These are phyloP conservation scores for Tolypocladium amazonense DNA, from an alignment of 2,329 filamentous ascomycete genomes.

Conservation along the genomic window DNA sequence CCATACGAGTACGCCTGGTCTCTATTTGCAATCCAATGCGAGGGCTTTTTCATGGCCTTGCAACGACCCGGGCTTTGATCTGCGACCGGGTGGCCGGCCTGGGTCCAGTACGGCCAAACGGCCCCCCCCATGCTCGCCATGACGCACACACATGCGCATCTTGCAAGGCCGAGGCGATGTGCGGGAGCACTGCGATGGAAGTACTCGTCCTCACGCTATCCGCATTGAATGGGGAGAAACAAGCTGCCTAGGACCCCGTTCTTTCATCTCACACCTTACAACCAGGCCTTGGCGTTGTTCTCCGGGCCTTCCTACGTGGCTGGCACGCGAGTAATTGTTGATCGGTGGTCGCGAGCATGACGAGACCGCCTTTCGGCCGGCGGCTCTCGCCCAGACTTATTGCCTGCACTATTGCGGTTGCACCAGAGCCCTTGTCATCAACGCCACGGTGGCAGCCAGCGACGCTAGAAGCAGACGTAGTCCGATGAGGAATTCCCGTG, in stretches of 20 bases:
- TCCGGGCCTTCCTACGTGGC: not conserved
- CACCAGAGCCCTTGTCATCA: not conserved
- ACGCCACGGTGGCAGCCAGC: not conserved
- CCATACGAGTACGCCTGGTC: not conserved
- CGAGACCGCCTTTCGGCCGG: not conserved
- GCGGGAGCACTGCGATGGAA: not conserved
- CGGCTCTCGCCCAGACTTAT: not conserved
- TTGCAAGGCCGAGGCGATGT: not conserved
- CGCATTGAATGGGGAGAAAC: not conserved
- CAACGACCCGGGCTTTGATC: not conserved
- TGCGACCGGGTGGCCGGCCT: not conserved
- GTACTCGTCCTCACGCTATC: not conserved
- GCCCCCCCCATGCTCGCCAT: constrained; percentile 2
- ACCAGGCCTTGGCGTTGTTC: not conserved
- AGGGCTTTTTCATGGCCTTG: not conserved
- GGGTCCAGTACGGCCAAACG: not conserved
- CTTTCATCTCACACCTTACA: not conserved
- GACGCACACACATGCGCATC: constrained; percentile 1
- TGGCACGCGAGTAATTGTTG: not conserved
- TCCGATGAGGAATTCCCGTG: not conserved
- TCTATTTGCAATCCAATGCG: not conserved
- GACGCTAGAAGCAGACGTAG: not conserved
- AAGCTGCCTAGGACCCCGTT: not conserved
- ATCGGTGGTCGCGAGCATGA: not conserved
- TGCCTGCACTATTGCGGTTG: not conserved